Base-by-base conservation (phyloP, 2,329 filamentous ascomycete genomes). In the Cladophialophora immunda region DNA sequence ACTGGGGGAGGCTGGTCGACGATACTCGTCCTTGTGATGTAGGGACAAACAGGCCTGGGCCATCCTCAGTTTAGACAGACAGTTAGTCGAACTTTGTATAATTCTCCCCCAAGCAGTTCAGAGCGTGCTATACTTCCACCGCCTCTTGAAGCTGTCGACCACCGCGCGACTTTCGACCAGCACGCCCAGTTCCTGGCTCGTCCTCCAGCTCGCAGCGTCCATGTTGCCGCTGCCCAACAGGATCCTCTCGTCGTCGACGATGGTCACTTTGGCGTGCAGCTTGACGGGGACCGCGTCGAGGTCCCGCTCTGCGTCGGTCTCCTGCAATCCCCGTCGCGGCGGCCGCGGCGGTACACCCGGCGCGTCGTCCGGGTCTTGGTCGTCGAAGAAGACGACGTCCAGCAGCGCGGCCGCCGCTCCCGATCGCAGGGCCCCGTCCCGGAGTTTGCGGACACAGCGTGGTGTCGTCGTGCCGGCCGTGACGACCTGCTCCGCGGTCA, bases 141-240 rank as follows among this genome's bases (percentile, higher is more conserved):
- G 11, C 32, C 68, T 56, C 56, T 68, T 65, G 41, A 84, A 74
- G 9, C 68, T 71, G 17, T 67, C 65, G 8, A 81, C 81, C 41
- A 85, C 71, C 0, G 76, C 75, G 7, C 62, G 71, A 3, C 79
- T 81, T 59, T 84, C 83, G 52, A 88, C 81, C 0, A 83, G 84
- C 38, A 95, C 81, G 0, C 92, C 92, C 25, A 95, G 80, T 78
- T 96, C 92, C 78, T 95, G 92, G 76, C 91, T 94, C 4, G 92
- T 95, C 78, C 87, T 94, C 91, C 91, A 95, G 75, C 91, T 94
- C 7, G 92, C 92, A 0, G 92, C 86, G 78, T 96, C 92, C 84
- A 94, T 87, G 75, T 96, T 96, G 0, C 92, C 92, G 19, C 91
- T 94, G 0, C 92, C 92, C 2, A 95, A 79, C 0, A 95, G 83